These are phyloP conservation scores for Yamadazyma olivae DNA, from an alignment of 805 yeast species.

Conservation along the genomic window DNA sequence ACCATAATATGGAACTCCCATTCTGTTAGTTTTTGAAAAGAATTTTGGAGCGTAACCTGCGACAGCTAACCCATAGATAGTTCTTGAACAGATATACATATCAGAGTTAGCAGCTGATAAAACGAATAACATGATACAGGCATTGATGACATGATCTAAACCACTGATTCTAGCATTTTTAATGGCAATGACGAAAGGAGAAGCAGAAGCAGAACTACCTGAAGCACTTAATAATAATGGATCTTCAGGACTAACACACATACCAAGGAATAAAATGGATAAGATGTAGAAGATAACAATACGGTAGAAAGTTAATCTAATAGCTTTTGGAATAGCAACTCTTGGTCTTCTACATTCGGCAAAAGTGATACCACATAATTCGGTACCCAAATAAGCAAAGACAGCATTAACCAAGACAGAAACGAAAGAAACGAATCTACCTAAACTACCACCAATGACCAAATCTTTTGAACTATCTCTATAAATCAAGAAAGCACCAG, in stretches of 20 bases:
- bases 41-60: slow-evolving; percentile 73
- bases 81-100: slow-evolving; percentile 74
- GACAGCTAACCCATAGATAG: slow-evolving; percentile 66
- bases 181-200: slow-evolving; percentile 85
- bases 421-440: slow-evolving; percentile 59
- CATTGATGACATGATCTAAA: slow-evolving; percentile 74
- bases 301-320: slow-evolving; percentile 66
- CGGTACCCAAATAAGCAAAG: slow-evolving; percentile 71
- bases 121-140: slow-evolving; percentile 71
- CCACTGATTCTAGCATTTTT: slow-evolving; percentile 60
- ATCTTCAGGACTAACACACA: slow-evolving; percentile 63
- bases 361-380: slow-evolving; percentile 67
- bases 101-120: slow-evolving; percentile 82
- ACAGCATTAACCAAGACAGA: slow-evolving; percentile 65
- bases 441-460: slow-evolving; percentile 40
- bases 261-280: slow-evolving; percentile 61
- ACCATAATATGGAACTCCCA: slow-evolving; percentile 71
- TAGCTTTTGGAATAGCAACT: slow-evolving; percentile 67
- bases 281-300: slow-evolving; percentile 61
- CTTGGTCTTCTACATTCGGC: slow-evolving; percentile 70
- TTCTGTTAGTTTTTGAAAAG: slow-evolving; percentile 60
- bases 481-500: slow-evolving; percentile 59
- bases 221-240: slow-evolving; percentile 49
- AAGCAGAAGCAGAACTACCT: slow-evolving; percentile 62
- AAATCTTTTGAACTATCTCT: slow-evolving; percentile 37